phyloP scores from a whole-genome alignment of 2,329 filamentous ascomycete genomes.

The Xylaria digitata region DNA sequence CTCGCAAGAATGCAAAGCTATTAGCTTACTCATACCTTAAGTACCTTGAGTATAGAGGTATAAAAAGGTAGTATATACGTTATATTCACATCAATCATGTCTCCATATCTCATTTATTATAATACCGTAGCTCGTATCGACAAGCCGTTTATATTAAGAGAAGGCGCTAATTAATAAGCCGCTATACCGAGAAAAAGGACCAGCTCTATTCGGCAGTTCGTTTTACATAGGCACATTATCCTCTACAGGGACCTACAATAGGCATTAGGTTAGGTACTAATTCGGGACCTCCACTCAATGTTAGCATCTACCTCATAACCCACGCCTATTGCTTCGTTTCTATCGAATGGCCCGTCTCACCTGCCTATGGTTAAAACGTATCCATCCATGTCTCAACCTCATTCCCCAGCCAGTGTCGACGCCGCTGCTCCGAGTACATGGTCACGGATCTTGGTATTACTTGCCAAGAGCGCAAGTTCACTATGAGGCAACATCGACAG shows the following conservation, averaged over 20 bases:
- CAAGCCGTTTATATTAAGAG: not conserved
- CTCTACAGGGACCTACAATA: not conserved
- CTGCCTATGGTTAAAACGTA: not conserved
- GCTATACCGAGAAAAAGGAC: not conserved
- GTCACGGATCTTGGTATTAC: slow-evolving; percentile 21
- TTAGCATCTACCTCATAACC: not conserved
- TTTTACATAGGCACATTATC: not conserved
- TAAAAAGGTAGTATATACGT: too few relatives aligned
- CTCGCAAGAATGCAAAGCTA: too few relatives aligned
- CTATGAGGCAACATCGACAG: slow-evolving; percentile 16
- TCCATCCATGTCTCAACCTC: not conserved
- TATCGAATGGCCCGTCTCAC: not conserved
- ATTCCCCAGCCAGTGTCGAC: not conserved
- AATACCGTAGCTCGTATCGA: too few relatives aligned
- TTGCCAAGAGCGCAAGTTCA: slow-evolving; percentile 27
- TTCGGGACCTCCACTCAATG: too few relatives aligned
- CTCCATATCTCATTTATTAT: too few relatives aligned
- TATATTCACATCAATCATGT: too few relatives aligned
- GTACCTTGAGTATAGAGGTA: too few relatives aligned
- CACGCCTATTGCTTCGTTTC: not conserved
- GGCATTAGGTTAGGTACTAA: not conserved
- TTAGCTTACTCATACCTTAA: too few relatives aligned
- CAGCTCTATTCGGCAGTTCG: slow-evolving; percentile 9
- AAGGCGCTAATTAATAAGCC: slow-evolving; percentile 10
- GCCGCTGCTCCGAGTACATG: slow-evolving; percentile 1